phyloP scores from a whole-genome alignment of 306 rosid genomes.

The Pueraria montana region DNA sequence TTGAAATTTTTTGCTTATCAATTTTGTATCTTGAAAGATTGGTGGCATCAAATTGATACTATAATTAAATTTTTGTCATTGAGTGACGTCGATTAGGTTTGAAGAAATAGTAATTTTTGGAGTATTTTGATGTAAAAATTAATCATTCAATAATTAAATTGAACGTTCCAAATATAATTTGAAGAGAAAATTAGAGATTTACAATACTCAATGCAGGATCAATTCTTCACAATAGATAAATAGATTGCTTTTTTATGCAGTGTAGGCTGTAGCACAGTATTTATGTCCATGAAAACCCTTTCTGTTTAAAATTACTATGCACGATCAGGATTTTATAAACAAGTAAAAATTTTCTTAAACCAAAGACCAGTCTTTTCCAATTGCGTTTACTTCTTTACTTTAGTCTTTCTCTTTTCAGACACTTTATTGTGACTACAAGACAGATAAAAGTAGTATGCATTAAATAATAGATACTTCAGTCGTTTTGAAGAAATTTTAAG shows the following conservation, averaged over 20 bases:
- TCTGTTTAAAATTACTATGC: neutral
- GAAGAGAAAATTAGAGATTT: neutral
- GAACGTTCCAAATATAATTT: neutral
- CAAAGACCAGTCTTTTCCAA: neutral
- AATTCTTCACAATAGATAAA: conserved; percentile 14
- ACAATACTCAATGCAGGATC: neutral
- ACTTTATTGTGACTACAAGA: neutral
- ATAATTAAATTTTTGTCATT: too few species aligned
- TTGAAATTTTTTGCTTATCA: neutral
- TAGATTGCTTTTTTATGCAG: neutral
- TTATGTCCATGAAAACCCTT: neutral
- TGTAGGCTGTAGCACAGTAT: neutral
- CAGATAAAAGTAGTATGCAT: conserved; percentile 11
- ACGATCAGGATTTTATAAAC: neutral
- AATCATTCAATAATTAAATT: conserved; percentile 7
- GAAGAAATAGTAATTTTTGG: neutral
- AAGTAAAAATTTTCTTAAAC: neutral
- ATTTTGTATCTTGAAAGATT: neutral
- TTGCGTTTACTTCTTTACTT: neutral
- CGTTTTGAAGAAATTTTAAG: neutral
- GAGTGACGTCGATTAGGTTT: neutral
- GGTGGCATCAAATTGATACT: too few species aligned
- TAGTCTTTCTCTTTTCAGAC: neutral
- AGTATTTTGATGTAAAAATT: neutral
- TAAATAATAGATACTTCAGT: neutral